Evolutionary conservation across 257 asterid genomes (phyloP), one percentile per base, ranked within the genome.

Genomic region (Solanum clarkiae): DNA sequence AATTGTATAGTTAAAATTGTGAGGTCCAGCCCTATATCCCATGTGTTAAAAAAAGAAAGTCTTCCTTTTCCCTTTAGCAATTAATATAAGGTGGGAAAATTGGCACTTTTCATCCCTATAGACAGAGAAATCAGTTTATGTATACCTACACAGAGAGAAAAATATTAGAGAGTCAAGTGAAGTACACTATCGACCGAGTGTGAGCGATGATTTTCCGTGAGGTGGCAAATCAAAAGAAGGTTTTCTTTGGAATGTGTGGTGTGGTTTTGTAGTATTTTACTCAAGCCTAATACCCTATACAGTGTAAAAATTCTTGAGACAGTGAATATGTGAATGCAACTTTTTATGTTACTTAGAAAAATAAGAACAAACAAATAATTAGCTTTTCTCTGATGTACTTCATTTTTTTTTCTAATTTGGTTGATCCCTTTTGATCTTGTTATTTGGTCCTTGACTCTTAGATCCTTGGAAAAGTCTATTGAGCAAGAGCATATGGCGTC

Each of bases 381-480:
- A 24, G 26, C 65, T 8, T 57, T 12, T 57, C 4, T 20, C 20
- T 20, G 0, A 29, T 29, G 32, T 29, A 29, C 32, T 29, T 29
- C 2, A 29, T 29, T 29, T 29, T 29, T 29, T 68, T 68, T 68
- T 32, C 75, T 68, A 32, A 32, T 36, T 36, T 70, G 51, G 40
- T 40, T 40, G 79, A 70, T 40, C 40, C 79, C 3, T 40, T 70
- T 40, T 70, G 53, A 80, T 57, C 32, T 60, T 87, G 79, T 83
- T 92, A 83, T 84, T 72, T 29, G 92, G 26, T 56, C 84, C 86
- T 1, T 72, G 91, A 69, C 81, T 86, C 18, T 84, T 89, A 92
- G 68, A 86, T 60, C 88, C 98, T 90, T 51, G 94, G 88, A 22
- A 98, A 95, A 85, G 98, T 97, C 4, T 97, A 95, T 66, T 95